Conservation (phyloP, 257 asterid species). For the Solanum habrochaites region DNA sequence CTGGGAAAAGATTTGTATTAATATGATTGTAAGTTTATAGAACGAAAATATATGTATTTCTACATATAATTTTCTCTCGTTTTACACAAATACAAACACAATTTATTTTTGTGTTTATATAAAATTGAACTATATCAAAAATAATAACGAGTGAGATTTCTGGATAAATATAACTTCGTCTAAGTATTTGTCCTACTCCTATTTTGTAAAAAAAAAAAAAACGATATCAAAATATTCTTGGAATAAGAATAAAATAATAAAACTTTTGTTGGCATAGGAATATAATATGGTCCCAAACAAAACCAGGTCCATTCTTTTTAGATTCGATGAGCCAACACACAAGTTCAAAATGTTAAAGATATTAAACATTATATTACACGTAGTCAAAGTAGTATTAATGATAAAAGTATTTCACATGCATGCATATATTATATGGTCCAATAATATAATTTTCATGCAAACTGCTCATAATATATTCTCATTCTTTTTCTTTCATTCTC, state of each 20-base stretch:
- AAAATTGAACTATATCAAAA: too few species aligned
- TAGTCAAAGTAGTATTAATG: neutral
- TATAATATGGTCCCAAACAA: neutral
- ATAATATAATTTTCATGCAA: neutral
- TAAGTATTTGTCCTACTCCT: neutral
- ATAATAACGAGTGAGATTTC: too few species aligned
- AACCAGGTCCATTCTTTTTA: neutral
- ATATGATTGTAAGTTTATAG: too few species aligned
- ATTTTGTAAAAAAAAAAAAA: too few species aligned
- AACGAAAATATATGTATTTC: too few species aligned
- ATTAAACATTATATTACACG: neutral
- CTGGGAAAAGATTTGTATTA: too few species aligned
- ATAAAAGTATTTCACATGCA: neutral
- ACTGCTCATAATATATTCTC: neutral
- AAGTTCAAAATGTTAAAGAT: conserved; percentile 8
- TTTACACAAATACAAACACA: too few species aligned
- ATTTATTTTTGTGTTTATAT: too few species aligned
- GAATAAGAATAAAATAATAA: neutral
- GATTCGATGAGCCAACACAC: neutral
- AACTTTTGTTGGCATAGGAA: neutral
- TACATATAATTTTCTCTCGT: too few species aligned
- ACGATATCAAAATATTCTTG: neutral
- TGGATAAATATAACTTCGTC: neutral
- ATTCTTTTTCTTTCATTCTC: neutral
- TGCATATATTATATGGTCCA: neutral